Conservation (phyloP, 441 rosid genomes). For the Biscutella laevigata region DNA sequence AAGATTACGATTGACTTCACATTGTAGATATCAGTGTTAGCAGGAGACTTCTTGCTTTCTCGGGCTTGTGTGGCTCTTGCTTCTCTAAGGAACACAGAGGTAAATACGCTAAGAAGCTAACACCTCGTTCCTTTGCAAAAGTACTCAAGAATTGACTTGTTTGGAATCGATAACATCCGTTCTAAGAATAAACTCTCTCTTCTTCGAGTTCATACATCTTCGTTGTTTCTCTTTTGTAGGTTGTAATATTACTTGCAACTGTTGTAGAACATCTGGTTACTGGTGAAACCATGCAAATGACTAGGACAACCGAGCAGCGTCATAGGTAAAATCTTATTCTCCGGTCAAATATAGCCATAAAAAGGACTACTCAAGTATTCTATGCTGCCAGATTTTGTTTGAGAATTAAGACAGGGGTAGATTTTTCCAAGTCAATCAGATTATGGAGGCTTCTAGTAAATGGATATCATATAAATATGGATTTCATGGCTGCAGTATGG, state of each 20-base stretch:
- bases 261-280: constrained; percentile 94
- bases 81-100: constrained; percentile 81
- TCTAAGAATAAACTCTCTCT: neutral
- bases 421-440: neutral
- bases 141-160: neutral
- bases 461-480: neutral
- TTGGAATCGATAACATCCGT: neutral
- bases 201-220: too few species aligned
- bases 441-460: neutral
- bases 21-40: constrained; percentile 73
- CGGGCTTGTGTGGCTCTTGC: constrained; percentile 89
- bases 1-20: neutral
- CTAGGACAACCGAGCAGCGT: constrained; percentile 61
- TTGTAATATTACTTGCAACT: constrained; percentile 75
- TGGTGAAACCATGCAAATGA: constrained; percentile 98
- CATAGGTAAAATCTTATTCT: constrained; percentile 60
- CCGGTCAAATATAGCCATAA: neutral
- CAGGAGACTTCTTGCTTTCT: constrained; percentile 89
- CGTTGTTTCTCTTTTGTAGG: constrained; percentile 55
- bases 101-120: constrained; percentile 11
- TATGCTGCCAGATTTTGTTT: too few species aligned
- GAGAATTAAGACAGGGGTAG: neutral
- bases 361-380: too few species aligned
- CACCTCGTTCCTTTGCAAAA: neutral
- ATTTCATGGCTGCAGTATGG: constrained; percentile 74